Conservation (phyloP, 768 basidiomycete species). For the Dacryopinax spathularia region DNA sequence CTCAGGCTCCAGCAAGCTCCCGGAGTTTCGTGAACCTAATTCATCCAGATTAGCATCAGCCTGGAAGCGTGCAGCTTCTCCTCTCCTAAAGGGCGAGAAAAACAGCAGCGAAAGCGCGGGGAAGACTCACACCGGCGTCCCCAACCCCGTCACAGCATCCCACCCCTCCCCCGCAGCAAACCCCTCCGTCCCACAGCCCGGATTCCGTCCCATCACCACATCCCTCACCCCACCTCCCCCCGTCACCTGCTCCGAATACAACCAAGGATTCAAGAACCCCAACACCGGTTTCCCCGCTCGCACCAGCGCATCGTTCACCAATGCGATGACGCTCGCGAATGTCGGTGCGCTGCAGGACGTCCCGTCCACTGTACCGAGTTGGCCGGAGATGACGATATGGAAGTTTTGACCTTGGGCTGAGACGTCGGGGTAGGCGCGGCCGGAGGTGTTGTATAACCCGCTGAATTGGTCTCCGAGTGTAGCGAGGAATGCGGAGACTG, state of each 20-base stretch:
- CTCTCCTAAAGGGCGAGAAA: neutral
- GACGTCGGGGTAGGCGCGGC: slow-evolving; percentile 17
- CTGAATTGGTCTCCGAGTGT: slow-evolving; percentile 20
- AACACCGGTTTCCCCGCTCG: slow-evolving; percentile 19
- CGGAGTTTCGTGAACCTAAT: neutral
- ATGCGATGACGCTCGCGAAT: slow-evolving; percentile 23
- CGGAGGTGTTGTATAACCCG: slow-evolving; percentile 19
- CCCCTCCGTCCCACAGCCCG: slow-evolving; percentile 1
- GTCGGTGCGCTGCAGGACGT: slow-evolving; percentile 26
- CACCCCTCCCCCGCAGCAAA: slow-evolving; percentile 6
- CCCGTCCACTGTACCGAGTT: slow-evolving; percentile 18
- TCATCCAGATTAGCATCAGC: neutral
- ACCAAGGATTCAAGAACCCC: slow-evolving; percentile 28
- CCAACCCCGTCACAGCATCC: slow-evolving; percentile 7
- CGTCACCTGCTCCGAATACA: slow-evolving; percentile 21
- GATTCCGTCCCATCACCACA: neutral
- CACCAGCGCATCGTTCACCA: slow-evolving; percentile 24
- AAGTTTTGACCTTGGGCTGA: slow-evolving; percentile 19
- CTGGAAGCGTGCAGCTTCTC: too few species aligned
- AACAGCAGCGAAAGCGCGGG: too few species aligned
- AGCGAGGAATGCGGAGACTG: slow-evolving; percentile 27
- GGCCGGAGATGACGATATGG: slow-evolving; percentile 16
- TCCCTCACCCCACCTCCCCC: neutral
- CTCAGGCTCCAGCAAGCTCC: neutral
- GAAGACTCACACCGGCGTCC: slow-evolving; percentile 5